A percentile compares a stretch with the other conserved stretches of the same genome.
Conservation (phyloP, 2,329 filamentous ascomycete species). For the Pezicula radicicola region DNA sequence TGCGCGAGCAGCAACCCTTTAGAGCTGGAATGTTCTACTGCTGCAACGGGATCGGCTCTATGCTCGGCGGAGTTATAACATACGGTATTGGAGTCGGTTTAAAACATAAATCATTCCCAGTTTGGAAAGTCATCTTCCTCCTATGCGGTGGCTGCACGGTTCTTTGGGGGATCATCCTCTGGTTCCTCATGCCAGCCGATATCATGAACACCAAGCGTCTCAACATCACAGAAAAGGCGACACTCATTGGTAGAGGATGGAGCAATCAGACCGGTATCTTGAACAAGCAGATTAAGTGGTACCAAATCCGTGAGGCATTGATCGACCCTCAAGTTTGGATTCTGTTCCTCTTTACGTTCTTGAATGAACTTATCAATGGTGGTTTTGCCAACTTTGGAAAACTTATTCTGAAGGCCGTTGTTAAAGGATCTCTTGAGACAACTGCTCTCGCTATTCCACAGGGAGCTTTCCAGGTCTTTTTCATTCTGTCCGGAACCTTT, state of each 20-base stretch:
- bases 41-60: conserved; percentile 56
- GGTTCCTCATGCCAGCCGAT: conserved; percentile 39
- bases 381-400: conserved; percentile 54
- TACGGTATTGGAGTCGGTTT: conserved; percentile 36
- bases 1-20: conserved; percentile 60
- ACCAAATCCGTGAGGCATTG: conserved; percentile 45
- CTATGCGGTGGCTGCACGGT: conserved; percentile 42
- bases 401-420: conserved; percentile 50
- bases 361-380: conserved; percentile 52
- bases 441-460: conserved; percentile 52
- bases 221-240: conserved; percentile 38
- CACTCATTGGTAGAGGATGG: conserved; percentile 36
- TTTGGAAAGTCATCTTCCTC: conserved; percentile 41
- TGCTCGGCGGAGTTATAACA: conserved; percentile 56
- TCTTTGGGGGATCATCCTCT: conserved; percentile 35
- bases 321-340: conserved; percentile 42
- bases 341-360: conserved; percentile 40
- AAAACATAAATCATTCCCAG: conserved; percentile 24
- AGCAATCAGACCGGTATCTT: conserved; percentile 29
- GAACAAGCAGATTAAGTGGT: conserved; percentile 43
- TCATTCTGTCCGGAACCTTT: conserved; percentile 48
- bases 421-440: conserved; percentile 39
- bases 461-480: conserved; percentile 51
- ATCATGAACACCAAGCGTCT: conserved; percentile 40
- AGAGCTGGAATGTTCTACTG: conserved; percentile 61